Conservation (phyloP, 2,329 filamentous ascomycete species). For the Fusarium sp. region DNA sequence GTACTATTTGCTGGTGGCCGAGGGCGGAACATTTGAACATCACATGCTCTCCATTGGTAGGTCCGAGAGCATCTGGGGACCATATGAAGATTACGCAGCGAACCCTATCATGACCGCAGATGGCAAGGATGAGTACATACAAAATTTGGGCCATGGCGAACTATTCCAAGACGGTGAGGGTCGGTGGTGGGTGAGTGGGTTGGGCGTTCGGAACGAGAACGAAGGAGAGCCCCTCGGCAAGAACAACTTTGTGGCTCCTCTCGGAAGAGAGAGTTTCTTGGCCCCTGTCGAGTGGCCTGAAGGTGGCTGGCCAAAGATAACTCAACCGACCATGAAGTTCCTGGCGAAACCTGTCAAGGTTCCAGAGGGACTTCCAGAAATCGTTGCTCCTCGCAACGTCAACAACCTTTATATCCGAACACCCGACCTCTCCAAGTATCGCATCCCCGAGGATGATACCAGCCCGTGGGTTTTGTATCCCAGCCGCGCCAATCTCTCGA, state of each 20-base stretch:
- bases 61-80: slow-evolving; percentile 39
- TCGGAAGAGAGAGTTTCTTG: slow-evolving; percentile 18
- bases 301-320: slow-evolving; percentile 12
- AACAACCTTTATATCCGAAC: slow-evolving; percentile 12
- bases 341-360: background rate
- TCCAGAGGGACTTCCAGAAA: background rate
- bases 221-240: background rate
- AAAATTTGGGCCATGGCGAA: slow-evolving; percentile 40
- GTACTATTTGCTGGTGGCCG: slow-evolving; percentile 57
- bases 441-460: background rate
- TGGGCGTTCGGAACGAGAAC: slow-evolving; percentile 22
- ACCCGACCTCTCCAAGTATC: slow-evolving; percentile 12
- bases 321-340: slow-evolving; percentile 14
- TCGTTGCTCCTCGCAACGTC: background rate
- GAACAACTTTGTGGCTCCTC: slow-evolving; percentile 14
- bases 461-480: background rate
- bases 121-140: slow-evolving; percentile 30
- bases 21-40: slow-evolving; percentile 52
- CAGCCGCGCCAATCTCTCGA: slow-evolving; percentile 2
- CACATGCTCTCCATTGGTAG: slow-evolving; percentile 38
- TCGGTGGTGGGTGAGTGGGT: slow-evolving; percentile 31
- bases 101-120: slow-evolving; percentile 49
- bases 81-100: slow-evolving; percentile 42
- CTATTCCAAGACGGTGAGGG: slow-evolving; percentile 36
- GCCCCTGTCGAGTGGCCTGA: slow-evolving; percentile 19